These are phyloP conservation scores for Podospora conica DNA, from an alignment of 495 filamentous ascomycete species.

Conservation along the genomic window DNA sequence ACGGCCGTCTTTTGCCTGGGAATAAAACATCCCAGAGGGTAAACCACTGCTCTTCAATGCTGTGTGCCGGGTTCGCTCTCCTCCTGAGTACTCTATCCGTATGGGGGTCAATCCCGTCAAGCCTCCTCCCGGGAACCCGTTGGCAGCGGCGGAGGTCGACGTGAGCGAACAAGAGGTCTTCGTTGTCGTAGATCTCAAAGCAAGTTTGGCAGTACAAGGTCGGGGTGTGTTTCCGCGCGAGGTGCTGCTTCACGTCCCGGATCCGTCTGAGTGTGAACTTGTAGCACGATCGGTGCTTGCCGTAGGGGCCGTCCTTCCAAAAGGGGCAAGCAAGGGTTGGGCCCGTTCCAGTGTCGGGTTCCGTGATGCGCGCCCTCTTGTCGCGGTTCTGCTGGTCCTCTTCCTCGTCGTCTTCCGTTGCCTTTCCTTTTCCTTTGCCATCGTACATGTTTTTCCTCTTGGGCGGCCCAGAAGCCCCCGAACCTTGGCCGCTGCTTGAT, in stretches of 20 bases:
- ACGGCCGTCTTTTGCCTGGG: background rate
- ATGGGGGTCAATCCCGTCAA: background rate
- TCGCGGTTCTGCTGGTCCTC: background rate
- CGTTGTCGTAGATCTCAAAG: background rate
- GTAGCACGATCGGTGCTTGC: background rate
- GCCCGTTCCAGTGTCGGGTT: too few relatives aligned
- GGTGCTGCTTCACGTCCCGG: background rate
- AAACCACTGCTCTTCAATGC: background rate
- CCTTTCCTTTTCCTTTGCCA: background rate
- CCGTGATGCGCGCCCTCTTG: background rate
- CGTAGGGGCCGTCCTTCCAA: background rate
- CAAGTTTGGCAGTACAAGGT: background rate
- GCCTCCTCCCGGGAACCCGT: background rate
- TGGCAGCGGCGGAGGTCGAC: background rate
- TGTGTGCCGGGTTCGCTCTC: background rate
- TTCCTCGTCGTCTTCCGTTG: background rate
- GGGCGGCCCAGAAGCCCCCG: background rate
- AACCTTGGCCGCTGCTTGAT: background rate
- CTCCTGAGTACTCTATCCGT: background rate
- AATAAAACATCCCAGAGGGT: background rate
- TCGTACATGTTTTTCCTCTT: background rate
- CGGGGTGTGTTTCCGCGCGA: background rate
- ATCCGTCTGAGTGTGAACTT: background rate
- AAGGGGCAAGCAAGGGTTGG: background rate
- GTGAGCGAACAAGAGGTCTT: conserved; percentile 1